Evolutionary conservation across 202 grass and related monocot species (phyloP), one percentile per base, ranked within the genome.

Genomic region (Setaria viridis): DNA sequence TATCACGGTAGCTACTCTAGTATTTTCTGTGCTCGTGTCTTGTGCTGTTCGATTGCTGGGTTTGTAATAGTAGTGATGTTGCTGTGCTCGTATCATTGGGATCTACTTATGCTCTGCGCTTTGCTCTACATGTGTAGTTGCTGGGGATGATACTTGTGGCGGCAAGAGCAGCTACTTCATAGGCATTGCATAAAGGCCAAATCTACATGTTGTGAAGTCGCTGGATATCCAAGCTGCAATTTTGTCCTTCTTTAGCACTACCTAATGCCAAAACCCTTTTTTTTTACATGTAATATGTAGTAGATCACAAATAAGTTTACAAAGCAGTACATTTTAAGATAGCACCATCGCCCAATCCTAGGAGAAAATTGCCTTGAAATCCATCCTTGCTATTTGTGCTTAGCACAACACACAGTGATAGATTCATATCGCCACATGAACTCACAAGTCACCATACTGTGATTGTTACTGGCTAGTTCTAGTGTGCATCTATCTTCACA

Each of bases 61-160:
- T 50, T n/a, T n/a, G 45, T 65, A 2, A 2, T 9, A 67, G 60
- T 50, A 77, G 32, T 47, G 33, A 71, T 89, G 15, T 42, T 81
- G 68, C 3, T 67, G 79, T 67, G 47, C 8, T 49, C 35, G 20
- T 39, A 50, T 55, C 58, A 39, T 74, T 30, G 48, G 34, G 45
- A 78, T 56, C 46, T 15, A 33, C 15, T 11, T 58, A 4, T 78
- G 39, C 39, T 41, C 39, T 5, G 39, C 6, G 4, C 39, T 41
- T 25, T 25, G 25, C 25, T 25, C 25, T 25, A 25, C 25, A 25
- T 25, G 25, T 25, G 25, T 25, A 25, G 25, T 25, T 25, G 25
- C 25, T 6, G 39, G 39, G 39, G 39, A 41, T 6, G 39, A 41
- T 41, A 59, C 4, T 53, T 53, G 50, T 17, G 16, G 49, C 16